Evolutionary conservation across 2,329 filamentous ascomycete species (phyloP).

Genomic region (Ophiosphaerella herpotricha): DNA sequence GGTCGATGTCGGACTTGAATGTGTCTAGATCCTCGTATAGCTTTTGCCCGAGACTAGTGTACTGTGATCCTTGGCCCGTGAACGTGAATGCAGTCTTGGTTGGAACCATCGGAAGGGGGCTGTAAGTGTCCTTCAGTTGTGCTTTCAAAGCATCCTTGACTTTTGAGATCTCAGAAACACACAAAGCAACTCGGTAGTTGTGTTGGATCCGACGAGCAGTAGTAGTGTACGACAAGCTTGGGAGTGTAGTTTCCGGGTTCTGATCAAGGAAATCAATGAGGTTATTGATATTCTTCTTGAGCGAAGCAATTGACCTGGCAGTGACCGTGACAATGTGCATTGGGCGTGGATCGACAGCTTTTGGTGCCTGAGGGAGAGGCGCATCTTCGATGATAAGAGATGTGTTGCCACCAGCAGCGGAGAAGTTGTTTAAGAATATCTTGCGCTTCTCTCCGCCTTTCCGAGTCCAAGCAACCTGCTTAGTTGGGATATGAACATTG

Average conservation of each 20-base stretch:
- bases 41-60: conserved; percentile 56
- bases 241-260: conserved; percentile 51
- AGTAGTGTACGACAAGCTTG: conserved; percentile 58
- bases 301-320: conserved; percentile 56
- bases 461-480: conserved; percentile 52
- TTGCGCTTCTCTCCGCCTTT: conserved; percentile 55
- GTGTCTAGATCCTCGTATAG: conserved; percentile 54
- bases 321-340: conserved; percentile 56
- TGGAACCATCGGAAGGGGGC: conserved; percentile 57
- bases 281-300: conserved; percentile 57
- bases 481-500: conserved; percentile 57
- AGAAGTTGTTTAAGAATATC: conserved; percentile 60
- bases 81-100: conserved; percentile 58
- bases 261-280: conserved; percentile 53
- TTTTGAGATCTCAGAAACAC: conserved; percentile 53
- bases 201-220: conserved; percentile 59
- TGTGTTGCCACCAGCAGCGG: conserved; percentile 59
- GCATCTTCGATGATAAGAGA: conserved; percentile 58
- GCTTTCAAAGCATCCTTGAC: conserved; percentile 52
- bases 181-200: conserved; percentile 57
- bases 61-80: conserved; percentile 59
- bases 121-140: conserved; percentile 57
- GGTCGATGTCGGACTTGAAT: conserved; percentile 56
- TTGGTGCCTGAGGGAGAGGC: conserved; percentile 49
- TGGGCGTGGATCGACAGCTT: conserved; percentile 50